Evolutionary conservation across 129 eudicot genomes (phyloP), one percentile per base, ranked within the genome.

Genomic region (Apium graveolens): DNA sequence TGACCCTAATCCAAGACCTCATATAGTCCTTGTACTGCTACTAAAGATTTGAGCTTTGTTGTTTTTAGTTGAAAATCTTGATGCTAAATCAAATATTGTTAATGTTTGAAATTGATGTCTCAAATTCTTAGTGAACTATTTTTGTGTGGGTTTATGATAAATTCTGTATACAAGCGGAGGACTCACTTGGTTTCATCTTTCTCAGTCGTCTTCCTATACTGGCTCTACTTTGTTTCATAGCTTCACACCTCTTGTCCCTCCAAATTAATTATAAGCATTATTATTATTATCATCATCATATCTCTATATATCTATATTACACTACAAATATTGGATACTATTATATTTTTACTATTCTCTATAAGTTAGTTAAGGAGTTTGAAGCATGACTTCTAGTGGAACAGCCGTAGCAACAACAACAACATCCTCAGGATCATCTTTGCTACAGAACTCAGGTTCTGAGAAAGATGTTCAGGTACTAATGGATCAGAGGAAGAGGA

Each of bases 161-260:
- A 90, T 90, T 93, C 98, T 78, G 89, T 94, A 68, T 89, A 91
- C 55, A 83, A 88, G 90, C 89, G 92, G 76, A 83, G 92, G 85
- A 91, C 92, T 78, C 98, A 93, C 82, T 76, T 93, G 62, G 97
- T 93, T 86, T 96, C 91, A 88, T 93, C 98, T 70, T 93, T 93
- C 88, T 93, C 98, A 35, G 98, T 93, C 78, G 97, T 93, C 73
- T 93, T 93, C 82, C 98, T 93, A 83, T 87, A 93, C 90, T 93
- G 98, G 98, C 88, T 93, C 49, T 93, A 91, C 78, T 86, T 34
- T 91, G 89, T 93, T 81, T 89, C 98, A 87, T 93, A 84, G 81
- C 57, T 85, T 80, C 10, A n/a, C 38, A 77, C 45, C 11, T 11
- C 45, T 48, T 41, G 39, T 35, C 49, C 49, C 34, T 27, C 34